Evolutionary conservation across 2,329 filamentous ascomycete genomes (phyloP).

Genomic region (Lizonia empirigonia): DNA sequence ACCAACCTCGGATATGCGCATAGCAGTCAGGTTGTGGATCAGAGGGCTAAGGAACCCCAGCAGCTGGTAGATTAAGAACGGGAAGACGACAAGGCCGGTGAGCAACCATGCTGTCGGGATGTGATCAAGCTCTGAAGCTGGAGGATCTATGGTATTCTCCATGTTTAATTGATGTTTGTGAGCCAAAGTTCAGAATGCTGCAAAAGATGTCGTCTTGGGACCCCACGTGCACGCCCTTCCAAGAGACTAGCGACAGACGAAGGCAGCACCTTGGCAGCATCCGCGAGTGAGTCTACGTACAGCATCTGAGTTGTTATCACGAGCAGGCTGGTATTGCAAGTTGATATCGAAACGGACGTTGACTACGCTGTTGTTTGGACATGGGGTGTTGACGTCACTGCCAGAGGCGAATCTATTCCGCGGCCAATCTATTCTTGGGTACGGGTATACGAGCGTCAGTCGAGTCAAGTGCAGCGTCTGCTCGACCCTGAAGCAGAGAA

Average conservation of each 20-base stretch:
- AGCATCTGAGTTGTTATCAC: slow-evolving; percentile 2
- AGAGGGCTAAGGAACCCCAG: slow-evolving; percentile 30
- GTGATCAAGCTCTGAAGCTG: slow-evolving; percentile 25
- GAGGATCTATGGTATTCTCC: slow-evolving; percentile 10
- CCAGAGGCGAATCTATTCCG: slow-evolving; percentile 3
- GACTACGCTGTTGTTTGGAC: too few species aligned
- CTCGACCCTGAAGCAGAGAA: not conserved
- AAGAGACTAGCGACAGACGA: slow-evolving; percentile 10
- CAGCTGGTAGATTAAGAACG: slow-evolving; percentile 26
- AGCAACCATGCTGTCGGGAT: slow-evolving; percentile 29
- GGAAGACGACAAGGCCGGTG: slow-evolving; percentile 28
- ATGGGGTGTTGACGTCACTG: too few species aligned
- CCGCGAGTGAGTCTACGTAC: slow-evolving; percentile 2
- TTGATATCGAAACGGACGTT: too few species aligned
- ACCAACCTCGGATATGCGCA: slow-evolving; percentile 44
- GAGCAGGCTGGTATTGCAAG: too few species aligned
- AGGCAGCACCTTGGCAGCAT: slow-evolving; percentile 4
- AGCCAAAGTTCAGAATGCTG: slow-evolving; percentile 2
- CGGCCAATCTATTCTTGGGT: slow-evolving; percentile 6
- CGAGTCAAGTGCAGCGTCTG: not conserved
- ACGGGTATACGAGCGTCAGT: not conserved
- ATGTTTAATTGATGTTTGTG: slow-evolving; percentile 13
- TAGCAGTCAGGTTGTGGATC: slow-evolving; percentile 29
- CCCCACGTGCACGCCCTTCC: slow-evolving; percentile 18
- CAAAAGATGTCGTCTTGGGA: slow-evolving; percentile 14